Base-by-base conservation (phyloP, 2,329 filamentous ascomycete species). In the Cladorrhinum sp. region DNA sequence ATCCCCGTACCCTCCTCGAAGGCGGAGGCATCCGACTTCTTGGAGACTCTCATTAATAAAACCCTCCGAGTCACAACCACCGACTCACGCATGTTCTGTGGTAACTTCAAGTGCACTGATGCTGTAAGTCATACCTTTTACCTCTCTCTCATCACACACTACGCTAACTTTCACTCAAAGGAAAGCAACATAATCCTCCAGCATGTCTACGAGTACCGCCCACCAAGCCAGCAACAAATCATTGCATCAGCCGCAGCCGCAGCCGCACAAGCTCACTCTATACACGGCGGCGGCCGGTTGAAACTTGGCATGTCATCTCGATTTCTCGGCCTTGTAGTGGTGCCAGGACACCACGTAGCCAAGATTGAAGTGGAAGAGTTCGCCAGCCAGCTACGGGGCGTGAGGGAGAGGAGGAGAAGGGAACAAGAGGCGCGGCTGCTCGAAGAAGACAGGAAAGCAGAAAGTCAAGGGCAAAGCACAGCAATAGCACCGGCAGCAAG, bases 41-140 rank as follows among this genome's bases (percentile, higher is more conserved):
- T 91, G 25, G 73, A 76, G 32, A 85, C 87, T 23, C 84, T 96
- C 55, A 79, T 96, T 56, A 90, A 90, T 73, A 91, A 91, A 73
- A 90, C 85, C 41, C 77, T 98, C 32, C 88, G 92, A 60, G 78
- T 98, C 58, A 85, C 90, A 68, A 91, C 89, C 13, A 90, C 86
- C 3, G 93, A 98, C 72, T 86, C 85, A 16, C 90, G 95, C 62
- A 87, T 96, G 73, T 99, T 98, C 74, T 85, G 92, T 58, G 95
- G 95, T 20, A 83, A 87, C 65, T 90, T 99, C 77, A 97, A 96
- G 76, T 99, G 95, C 78, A 97, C 93, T 27, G 95, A 99, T 78
- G 86, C 89, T 62, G 92, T 96, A 77, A 55, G 84, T 80, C 36
- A 16, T 48, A 49, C 56, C 51, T 60, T 25, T 32, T 52, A 50